Evolutionary conservation across 1,284 basidiomycete genomes (phyloP).

Genomic region (Sanghuangporus baumii): DNA sequence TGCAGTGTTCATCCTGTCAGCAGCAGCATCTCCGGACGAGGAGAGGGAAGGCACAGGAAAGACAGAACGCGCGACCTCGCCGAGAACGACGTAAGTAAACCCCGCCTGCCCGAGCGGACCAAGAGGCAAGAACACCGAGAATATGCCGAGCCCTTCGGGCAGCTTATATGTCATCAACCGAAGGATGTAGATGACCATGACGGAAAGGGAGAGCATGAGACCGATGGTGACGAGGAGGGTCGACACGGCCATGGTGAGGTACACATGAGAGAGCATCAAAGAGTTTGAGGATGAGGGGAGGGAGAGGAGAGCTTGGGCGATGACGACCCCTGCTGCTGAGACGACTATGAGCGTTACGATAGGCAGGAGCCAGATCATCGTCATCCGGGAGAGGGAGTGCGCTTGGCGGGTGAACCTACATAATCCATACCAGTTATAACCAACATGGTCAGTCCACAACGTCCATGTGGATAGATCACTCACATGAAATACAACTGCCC

Average conservation of each 20-base stretch:
- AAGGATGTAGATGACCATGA: slow-evolving; percentile 22
- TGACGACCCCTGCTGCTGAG: slow-evolving; percentile 56
- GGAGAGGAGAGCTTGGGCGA: slow-evolving; percentile 46
- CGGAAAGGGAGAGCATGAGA: slow-evolving; percentile 30
- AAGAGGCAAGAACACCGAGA: slow-evolving; percentile 41
- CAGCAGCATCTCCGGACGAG: not conserved
- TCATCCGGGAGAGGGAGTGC: slow-evolving; percentile 51
- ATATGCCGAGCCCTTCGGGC: slow-evolving; percentile 28
- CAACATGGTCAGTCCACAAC: too few species aligned
- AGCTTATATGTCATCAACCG: slow-evolving; percentile 20
- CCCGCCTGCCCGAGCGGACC: slow-evolving; percentile 41
- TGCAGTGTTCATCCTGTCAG: slow-evolving; percentile 27
- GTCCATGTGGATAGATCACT: too few species aligned
- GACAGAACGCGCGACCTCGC: slow-evolving; percentile 25
- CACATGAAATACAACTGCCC: slow-evolving; percentile 64
- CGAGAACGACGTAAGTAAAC: slow-evolving; percentile 36
- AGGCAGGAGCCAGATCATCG: slow-evolving; percentile 63
- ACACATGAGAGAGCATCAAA: slow-evolving; percentile 22
- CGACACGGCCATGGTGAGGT: slow-evolving; percentile 44
- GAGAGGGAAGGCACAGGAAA: slow-evolving; percentile 24
- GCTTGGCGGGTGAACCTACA: slow-evolving; percentile 56
- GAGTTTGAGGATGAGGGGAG: slow-evolving; percentile 23
- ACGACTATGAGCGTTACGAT: slow-evolving; percentile 68
- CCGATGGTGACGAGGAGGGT: slow-evolving; percentile 38
- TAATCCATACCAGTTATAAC: not conserved